Percentiles rank a stretch among this genome's conserved stretches.
These are phyloP conservation scores for Pichia sp. DNA, from an alignment of 1,139 yeast species.

Conservation along the genomic window DNA sequence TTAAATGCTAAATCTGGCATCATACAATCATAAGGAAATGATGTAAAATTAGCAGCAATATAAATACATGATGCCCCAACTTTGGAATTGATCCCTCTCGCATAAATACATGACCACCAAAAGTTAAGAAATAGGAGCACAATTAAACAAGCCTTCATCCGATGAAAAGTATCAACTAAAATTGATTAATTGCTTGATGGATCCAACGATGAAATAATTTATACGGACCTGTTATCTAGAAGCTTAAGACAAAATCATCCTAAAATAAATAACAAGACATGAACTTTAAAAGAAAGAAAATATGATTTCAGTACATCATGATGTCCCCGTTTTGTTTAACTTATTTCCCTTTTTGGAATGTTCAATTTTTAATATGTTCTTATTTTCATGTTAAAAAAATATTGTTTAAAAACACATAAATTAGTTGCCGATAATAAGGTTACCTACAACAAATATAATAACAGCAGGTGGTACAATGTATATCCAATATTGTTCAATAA, in stretches of 20 bases:
- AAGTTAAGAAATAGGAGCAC: conserved; percentile 18
- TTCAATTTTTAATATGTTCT: too few relatives aligned
- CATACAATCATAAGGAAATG: conserved; percentile 30
- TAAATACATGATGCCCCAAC: conserved; percentile 31
- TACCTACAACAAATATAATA: conserved; percentile 26
- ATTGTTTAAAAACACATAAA: conserved; percentile 2
- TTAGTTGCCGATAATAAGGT: conserved; percentile 1
- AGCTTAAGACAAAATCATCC: too few relatives aligned
- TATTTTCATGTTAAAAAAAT: neutral
- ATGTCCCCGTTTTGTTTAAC: too few relatives aligned
- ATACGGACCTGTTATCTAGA: too few relatives aligned
- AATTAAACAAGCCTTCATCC: too few relatives aligned
- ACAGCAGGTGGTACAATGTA: conserved; percentile 38
- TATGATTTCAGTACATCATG: too few relatives aligned
- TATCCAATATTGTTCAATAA: conserved; percentile 52
- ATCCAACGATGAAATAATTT: too few relatives aligned
- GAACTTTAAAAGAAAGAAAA: too few relatives aligned
- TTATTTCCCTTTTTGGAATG: too few relatives aligned
- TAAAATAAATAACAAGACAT: too few relatives aligned
- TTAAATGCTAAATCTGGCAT: conserved; percentile 26
- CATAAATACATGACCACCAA: neutral
- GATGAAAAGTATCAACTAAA: too few relatives aligned
- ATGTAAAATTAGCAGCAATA: conserved; percentile 28
- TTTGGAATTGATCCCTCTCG: conserved; percentile 27
- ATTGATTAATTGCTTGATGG: too few relatives aligned